These are phyloP conservation scores for Panicum hallii DNA, from an alignment of 202 grass and related monocot genomes.

Conservation along the genomic window DNA sequence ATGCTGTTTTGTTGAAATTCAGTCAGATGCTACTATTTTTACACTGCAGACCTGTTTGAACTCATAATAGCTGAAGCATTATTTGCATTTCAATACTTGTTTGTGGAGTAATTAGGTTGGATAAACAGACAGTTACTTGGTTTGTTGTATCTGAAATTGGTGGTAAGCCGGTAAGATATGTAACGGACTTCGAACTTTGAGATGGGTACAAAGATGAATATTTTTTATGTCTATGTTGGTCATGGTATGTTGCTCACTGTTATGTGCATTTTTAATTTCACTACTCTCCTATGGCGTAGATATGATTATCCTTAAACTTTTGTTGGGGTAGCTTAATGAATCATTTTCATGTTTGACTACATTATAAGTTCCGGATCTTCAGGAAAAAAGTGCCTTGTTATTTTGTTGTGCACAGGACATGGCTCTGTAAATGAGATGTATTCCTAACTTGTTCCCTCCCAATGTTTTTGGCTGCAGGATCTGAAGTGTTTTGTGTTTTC, in stretches of 20 bases:
- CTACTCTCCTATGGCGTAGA: neutral
- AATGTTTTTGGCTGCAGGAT: slow-evolving; percentile 58
- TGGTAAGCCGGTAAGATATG: neutral
- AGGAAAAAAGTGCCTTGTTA: too few species aligned
- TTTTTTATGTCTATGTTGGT: neutral
- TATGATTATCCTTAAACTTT: too few species aligned
- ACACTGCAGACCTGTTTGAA: too few species aligned
- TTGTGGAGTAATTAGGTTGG: neutral
- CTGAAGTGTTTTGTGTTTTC: slow-evolving; percentile 99
- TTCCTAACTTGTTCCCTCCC: neutral
- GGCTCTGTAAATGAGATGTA: too few species aligned
- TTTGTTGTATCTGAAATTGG: slow-evolving; percentile 1
- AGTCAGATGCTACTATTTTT: neutral
- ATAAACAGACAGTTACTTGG: neutral
- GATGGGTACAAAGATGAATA: neutral
- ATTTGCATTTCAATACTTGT: neutral
- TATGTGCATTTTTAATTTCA: slow-evolving; percentile 13
- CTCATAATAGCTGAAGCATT: neutral
- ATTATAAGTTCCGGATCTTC: neutral
- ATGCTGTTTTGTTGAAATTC: neutral
- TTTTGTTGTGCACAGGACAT: too few species aligned
- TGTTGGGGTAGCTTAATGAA: slow-evolving; percentile 8
- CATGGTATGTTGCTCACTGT: neutral
- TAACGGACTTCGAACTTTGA: neutral
- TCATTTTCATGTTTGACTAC: neutral